A percentile compares a stretch with the other conserved stretches of the same genome.
Evolutionary conservation across 805 yeast species (phyloP).

Genomic region (Monosporozyma yasuniensis): DNA sequence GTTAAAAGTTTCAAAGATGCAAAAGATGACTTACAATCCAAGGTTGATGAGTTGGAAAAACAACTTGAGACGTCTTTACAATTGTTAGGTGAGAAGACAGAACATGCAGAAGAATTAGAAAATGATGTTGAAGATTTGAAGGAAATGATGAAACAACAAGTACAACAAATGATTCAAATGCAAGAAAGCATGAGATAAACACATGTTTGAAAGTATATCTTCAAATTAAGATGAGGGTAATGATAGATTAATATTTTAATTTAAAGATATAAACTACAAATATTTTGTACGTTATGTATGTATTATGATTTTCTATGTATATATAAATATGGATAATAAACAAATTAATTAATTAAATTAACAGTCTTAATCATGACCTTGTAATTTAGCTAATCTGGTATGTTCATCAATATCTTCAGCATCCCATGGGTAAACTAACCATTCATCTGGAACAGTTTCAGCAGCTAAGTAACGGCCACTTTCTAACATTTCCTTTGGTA

Average conservation of each 20-base stretch:
- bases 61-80: conserved; percentile 50
- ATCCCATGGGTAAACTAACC: conserved; percentile 93
- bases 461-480: conserved; percentile 66
- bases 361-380: conserved; percentile 45
- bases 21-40: conserved; percentile 25
- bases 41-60: conserved; percentile 33
- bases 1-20: conserved; percentile 30
- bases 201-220: background rate
- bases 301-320: background rate
- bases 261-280: background rate
- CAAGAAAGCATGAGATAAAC: conserved; percentile 30
- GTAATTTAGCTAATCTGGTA: conserved; percentile 52
- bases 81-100: conserved; percentile 79
- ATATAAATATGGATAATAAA: background rate
- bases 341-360: background rate
- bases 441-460: conserved; percentile 60
- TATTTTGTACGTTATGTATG: background rate
- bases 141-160: conserved; percentile 73
- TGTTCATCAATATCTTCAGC: conserved; percentile 73
- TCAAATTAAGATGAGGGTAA: background rate
- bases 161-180: conserved; percentile 72
- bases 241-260: background rate
- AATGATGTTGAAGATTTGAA: conserved; percentile 88
- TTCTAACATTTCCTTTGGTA: conserved; percentile 54
- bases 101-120: conserved; percentile 69